These are phyloP conservation scores for Phytophthora multivora DNA, from an alignment of 352 stramenopile genomes.

Conservation along the genomic window DNA sequence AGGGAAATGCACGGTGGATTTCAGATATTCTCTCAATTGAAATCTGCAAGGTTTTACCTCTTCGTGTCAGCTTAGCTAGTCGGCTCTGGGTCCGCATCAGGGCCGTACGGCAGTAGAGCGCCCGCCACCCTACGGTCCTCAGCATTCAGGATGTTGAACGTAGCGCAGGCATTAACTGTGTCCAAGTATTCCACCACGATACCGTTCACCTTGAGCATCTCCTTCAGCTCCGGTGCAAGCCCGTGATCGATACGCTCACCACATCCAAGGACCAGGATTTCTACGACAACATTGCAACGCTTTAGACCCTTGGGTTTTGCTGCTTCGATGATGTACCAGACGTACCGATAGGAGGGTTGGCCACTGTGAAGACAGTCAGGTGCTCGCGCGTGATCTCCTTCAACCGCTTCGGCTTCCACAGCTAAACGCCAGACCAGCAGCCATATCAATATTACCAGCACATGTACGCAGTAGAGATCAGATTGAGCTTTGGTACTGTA, in stretches of 20 bases:
- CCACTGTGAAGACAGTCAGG: constrained; percentile 74
- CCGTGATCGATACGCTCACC: constrained; percentile 64
- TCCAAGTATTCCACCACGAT: constrained; percentile 89
- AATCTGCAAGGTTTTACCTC: not conserved
- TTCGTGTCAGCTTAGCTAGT: constrained; percentile 9
- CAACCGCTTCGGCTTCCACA: constrained; percentile 80
- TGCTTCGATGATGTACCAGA: not conserved
- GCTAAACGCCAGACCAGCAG: constrained; percentile 28
- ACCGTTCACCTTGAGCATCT: constrained; percentile 82
- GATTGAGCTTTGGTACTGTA: constrained; percentile 15
- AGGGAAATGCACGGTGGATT: constrained; percentile 3
- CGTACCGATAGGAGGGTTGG: constrained; percentile 74
- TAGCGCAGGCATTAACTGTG: constrained; percentile 85
- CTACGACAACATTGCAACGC: constrained; percentile 19
- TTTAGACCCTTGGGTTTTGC: constrained; percentile 3
- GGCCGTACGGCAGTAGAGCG: constrained; percentile 74
- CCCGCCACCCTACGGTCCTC: constrained; percentile 84
- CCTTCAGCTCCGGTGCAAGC: constrained; percentile 62
- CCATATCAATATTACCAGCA: not conserved
- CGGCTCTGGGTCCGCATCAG: constrained; percentile 30
- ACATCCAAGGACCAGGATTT: constrained; percentile 86
- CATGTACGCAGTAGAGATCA: not conserved
- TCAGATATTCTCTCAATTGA: not conserved
- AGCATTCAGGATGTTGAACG: constrained; percentile 93
- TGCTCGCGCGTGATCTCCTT: constrained; percentile 85